A percentile compares a stretch with the other conserved stretches of the same genome.
These are phyloP conservation scores for Asterionellopsis glacialis DNA, from an alignment of 108 stramenopile genomes.

Conservation along the genomic window DNA sequence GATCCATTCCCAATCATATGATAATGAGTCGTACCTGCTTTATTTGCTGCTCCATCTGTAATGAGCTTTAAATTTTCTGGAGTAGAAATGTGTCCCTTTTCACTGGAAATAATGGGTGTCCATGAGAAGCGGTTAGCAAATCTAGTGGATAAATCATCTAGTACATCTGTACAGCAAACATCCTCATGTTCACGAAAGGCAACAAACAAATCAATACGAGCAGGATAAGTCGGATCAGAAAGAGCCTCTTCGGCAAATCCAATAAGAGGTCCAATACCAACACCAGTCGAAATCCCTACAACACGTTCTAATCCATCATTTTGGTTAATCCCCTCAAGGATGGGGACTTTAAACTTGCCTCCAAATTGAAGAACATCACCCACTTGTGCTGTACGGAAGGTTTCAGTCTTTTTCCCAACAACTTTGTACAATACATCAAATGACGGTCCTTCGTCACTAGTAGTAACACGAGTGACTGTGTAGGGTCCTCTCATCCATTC, in stretches of 20 bases:
- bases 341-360: slow-evolving; percentile 52
- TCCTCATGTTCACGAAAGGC: slow-evolving; percentile 31
- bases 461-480: slow-evolving; percentile 25
- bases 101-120: slow-evolving; percentile 24
- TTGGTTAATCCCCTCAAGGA: slow-evolving; percentile 32
- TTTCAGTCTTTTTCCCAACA: slow-evolving; percentile 33
- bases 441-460: slow-evolving; percentile 5
- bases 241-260: slow-evolving; percentile 38
- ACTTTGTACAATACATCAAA: slow-evolving; percentile 33
- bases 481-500: slow-evolving; percentile 53
- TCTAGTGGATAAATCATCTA: slow-evolving; percentile 12
- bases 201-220: slow-evolving; percentile 33
- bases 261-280: slow-evolving; percentile 46
- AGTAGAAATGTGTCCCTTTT: slow-evolving; percentile 24
- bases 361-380: slow-evolving; percentile 36
- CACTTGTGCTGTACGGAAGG: slow-evolving; percentile 17
- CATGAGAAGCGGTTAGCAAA: slow-evolving; percentile 19
- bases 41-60: slow-evolving; percentile 1
- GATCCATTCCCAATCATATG: slow-evolving; percentile 55
- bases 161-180: slow-evolving; percentile 18
- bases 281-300: slow-evolving; percentile 42
- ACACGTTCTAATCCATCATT: slow-evolving; percentile 10
- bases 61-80: slow-evolving; percentile 4
- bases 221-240: slow-evolving; percentile 5
- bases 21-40: slow-evolving; percentile 28